Percentiles rank a stretch among this genome's conserved stretches.
phyloP scores from a whole-genome alignment of 2,329 filamentous ascomycete genomes.

The Talaromyces funiculosus region DNA sequence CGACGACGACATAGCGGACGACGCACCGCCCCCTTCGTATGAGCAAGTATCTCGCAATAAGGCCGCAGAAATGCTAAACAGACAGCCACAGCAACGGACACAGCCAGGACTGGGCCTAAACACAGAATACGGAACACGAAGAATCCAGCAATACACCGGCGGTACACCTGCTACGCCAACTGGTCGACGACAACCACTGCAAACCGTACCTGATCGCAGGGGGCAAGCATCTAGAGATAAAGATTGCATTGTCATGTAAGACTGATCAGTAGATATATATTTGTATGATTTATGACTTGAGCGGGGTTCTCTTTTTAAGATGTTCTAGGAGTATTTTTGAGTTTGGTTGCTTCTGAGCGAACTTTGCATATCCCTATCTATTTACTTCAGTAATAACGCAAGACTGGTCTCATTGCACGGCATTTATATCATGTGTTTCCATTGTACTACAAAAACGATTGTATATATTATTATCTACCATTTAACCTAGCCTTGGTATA shows the following conservation, averaged over 20 bases:
- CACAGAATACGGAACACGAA: background rate
- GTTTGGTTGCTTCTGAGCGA: background rate
- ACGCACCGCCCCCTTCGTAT: constrained; percentile 59
- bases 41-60: constrained; percentile 56
- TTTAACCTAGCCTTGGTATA: background rate
- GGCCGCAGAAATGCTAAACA: constrained; percentile 40
- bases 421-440: no score
- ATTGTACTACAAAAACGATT: no score
- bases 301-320: background rate
- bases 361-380: background rate
- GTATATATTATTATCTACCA: no score
- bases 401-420: no score
- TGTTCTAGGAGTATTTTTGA: background rate
- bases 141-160: constrained; percentile 4
- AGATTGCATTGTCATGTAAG: constrained; percentile 41
- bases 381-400: no score
- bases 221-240: constrained; percentile 28
- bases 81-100: background rate
- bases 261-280: background rate
- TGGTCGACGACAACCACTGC: constrained; percentile 11
- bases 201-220: constrained; percentile 6
- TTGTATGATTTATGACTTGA: background rate
- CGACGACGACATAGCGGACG: constrained; percentile 31
- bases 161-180: background rate
- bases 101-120: background rate